Evolutionary conservation across 257 asterid species (phyloP), one percentile per base, ranked within the genome.

Genomic region (Plantago major): DNA sequence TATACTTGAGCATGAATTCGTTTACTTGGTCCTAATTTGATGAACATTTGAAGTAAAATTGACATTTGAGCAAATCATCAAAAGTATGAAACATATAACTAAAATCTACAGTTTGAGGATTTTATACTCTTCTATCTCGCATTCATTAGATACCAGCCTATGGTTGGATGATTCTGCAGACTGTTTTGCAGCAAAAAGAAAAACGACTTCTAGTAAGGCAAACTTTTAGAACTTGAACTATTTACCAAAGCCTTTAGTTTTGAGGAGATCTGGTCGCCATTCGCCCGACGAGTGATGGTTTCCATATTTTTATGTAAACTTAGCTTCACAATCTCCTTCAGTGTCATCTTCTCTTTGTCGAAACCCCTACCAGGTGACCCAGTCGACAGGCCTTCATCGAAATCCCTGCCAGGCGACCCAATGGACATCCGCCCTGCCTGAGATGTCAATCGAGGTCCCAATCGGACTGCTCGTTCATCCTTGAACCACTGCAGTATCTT

Each of bases 401-500:
- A 76, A 30, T 79, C 83, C 70, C 55, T 75, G 30, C 71, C 61
- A 0, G 92, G 84, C 0, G 90, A 77, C 15, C 81, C 83, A 0
- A 60, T 60, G 12, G 33, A 11, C 3, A 73, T 9, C 46, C 83
- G 69, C 53, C 84, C 87, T 8, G 72, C 79, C 67, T 88, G 95
- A 15, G 95, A 95, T 49, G 95, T 93, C n/a, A 95, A 88, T 58
- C 84, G 95, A 10, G 89, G 88, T 28, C 87, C 94, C 76, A 86
- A 73, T 54, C 79, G 78, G 65, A 58, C 76, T 50, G 75, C 87
- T 55, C 95, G 50, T 7, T 86, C 98, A 42, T 86, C 85, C 74
- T 92, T 92, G 58, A 92, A 89, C 98, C 98, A 89, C 62, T 86
- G 95, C 18, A 92, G 70, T 48, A 92, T 62, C 74, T 88, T 92